Percentiles rank a stretch among this genome's conserved stretches.
These are phyloP conservation scores for Collybia nuda DNA, from an alignment of 768 basidiomycete genomes.

Conservation along the genomic window DNA sequence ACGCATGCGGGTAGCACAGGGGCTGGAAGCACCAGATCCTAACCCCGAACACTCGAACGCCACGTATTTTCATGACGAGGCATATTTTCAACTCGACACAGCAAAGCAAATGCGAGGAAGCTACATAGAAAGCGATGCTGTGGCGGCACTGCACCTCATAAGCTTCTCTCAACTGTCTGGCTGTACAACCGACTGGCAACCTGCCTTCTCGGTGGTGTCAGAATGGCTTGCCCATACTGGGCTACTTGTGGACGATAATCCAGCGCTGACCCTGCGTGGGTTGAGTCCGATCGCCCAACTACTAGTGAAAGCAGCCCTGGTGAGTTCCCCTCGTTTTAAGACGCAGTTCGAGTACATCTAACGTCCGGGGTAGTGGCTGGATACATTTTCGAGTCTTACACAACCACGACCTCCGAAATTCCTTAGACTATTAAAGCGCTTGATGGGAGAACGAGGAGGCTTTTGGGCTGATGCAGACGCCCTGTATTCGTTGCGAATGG, in stretches of 20 bases:
- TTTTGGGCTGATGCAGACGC: constrained; percentile 40
- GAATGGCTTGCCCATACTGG: constrained; percentile 77
- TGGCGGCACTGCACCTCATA: constrained; percentile 77
- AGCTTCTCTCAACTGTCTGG: constrained; percentile 73
- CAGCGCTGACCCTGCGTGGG: constrained; percentile 53
- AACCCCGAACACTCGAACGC: constrained; percentile 58
- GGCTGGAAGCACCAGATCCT: constrained; percentile 53
- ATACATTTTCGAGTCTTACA: constrained; percentile 70
- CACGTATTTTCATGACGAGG: constrained; percentile 66
- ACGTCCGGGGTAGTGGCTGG: constrained; percentile 62
- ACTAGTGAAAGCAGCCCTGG: constrained; percentile 71
- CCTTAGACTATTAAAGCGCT: constrained; percentile 60
- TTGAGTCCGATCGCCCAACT: constrained; percentile 56
- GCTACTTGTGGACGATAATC: constrained; percentile 62
- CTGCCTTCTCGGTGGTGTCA: constrained; percentile 65
- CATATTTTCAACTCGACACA: constrained; percentile 58
- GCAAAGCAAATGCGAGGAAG: constrained; percentile 52
- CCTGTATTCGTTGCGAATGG: constrained; percentile 57
- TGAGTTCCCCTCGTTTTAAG: constrained; percentile 35
- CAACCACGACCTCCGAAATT: constrained; percentile 63
- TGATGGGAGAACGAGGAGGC: constrained; percentile 53
- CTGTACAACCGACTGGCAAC: constrained; percentile 67
- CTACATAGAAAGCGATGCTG: constrained; percentile 68
- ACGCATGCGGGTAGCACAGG: constrained; percentile 59
- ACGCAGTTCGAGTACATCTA: constrained; percentile 11